These are phyloP conservation scores for Pestalotiopsis sp. DNA, from an alignment of 2,329 filamentous ascomycete species.

Conservation along the genomic window DNA sequence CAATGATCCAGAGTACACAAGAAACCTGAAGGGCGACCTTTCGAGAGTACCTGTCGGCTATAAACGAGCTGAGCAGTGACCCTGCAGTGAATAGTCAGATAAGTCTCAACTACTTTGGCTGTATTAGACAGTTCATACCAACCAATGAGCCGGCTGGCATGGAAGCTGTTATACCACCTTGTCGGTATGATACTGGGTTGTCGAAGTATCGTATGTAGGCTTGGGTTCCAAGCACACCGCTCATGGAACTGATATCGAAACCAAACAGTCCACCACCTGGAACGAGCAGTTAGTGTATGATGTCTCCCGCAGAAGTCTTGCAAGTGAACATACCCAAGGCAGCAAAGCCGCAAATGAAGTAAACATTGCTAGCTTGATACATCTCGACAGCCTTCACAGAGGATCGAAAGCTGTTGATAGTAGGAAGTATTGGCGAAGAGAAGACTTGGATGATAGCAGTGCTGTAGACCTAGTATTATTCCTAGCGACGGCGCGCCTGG, in stretches of 20 bases:
- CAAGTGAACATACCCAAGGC: slow-evolving; percentile 51
- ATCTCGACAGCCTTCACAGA: slow-evolving; percentile 25
- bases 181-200: slow-evolving; percentile 55
- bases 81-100: slow-evolving; percentile 32
- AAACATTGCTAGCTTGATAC: slow-evolving; percentile 52
- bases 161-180: slow-evolving; percentile 70
- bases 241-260: slow-evolving; percentile 79
- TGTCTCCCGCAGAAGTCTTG: background rate
- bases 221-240: slow-evolving; percentile 63
- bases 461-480: background rate
- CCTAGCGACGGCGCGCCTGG: background rate
- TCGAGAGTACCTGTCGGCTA: slow-evolving; percentile 51
- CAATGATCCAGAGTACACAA: slow-evolving; percentile 51
- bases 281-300: background rate
- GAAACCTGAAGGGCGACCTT: slow-evolving; percentile 50
- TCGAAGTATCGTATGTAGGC: slow-evolving; percentile 74
- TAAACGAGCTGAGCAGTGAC: slow-evolving; percentile 48
- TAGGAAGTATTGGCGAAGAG: background rate
- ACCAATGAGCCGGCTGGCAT: slow-evolving; percentile 74
- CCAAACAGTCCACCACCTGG: slow-evolving; percentile 71
- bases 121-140: slow-evolving; percentile 33
- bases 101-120: rapidly evolving
- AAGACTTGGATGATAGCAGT: background rate
- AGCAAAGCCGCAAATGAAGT: slow-evolving; percentile 62
- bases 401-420: background rate